Percentiles rank a stretch among this genome's conserved stretches.
Evolutionary conservation across 2,329 filamentous ascomycete genomes (phyloP).

Genomic region (Aspergillus uvarum): DNA sequence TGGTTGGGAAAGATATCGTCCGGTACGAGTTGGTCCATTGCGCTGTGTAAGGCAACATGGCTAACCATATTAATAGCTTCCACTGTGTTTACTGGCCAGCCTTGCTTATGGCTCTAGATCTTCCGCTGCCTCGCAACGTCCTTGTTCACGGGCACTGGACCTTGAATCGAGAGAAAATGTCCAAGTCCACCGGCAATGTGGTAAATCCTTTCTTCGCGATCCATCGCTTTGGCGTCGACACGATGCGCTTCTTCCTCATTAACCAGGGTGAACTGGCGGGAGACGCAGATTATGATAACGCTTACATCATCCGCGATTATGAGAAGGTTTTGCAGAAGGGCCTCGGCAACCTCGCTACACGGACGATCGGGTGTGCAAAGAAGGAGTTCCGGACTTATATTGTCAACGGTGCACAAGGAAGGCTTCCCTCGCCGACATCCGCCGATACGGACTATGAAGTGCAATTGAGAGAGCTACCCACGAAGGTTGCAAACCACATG

Average conservation of each 20-base stretch:
- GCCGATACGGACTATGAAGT: slow-evolving; percentile 39
- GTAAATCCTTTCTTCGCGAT: slow-evolving; percentile 92
- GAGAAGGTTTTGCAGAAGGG: slow-evolving; percentile 74
- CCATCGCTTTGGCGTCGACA: slow-evolving; percentile 82
- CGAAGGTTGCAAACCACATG: slow-evolving; percentile 58
- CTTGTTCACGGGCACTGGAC: slow-evolving; percentile 96
- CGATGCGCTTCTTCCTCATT: slow-evolving; percentile 85
- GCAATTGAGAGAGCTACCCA: slow-evolving; percentile 43
- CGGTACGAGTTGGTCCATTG: slow-evolving; percentile 45
- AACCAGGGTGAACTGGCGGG: slow-evolving; percentile 72
- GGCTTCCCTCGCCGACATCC: slow-evolving; percentile 29
- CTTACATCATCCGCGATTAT: slow-evolving; percentile 71
- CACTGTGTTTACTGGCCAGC: slow-evolving; percentile 99
- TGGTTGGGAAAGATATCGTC: slow-evolving; percentile 95
- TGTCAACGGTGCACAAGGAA: slow-evolving; percentile 33
- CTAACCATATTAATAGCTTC: slow-evolving; percentile 54
- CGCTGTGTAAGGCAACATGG: not conserved
- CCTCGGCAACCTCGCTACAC: slow-evolving; percentile 75
- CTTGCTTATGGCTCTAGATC: slow-evolving; percentile 81
- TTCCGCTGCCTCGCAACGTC: slow-evolving; percentile 75
- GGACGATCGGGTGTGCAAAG: slow-evolving; percentile 65
- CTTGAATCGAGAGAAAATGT: slow-evolving; percentile 89
- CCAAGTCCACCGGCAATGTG: slow-evolving; percentile 90
- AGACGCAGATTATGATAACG: slow-evolving; percentile 84
- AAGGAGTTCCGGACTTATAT: slow-evolving; percentile 69